Evolutionary conservation across 2,329 filamentous ascomycete genomes (phyloP).

Genomic region (Beauveria varroae): DNA sequence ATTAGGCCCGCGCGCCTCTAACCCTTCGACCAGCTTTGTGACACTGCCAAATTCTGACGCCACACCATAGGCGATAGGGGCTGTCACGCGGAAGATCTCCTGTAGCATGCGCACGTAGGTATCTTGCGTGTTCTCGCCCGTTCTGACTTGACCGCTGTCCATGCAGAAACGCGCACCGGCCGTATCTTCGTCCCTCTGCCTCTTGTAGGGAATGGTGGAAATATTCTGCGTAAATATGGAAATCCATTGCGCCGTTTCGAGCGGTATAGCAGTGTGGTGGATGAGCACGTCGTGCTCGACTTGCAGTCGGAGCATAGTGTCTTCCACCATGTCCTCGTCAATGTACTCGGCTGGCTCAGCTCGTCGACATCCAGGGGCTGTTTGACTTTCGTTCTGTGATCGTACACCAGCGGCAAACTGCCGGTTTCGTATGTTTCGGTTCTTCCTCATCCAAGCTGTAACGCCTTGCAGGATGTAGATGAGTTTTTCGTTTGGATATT

Average conservation of each 20-base stretch:
- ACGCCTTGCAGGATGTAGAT: conserved; percentile 71
- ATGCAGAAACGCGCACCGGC: conserved; percentile 65
- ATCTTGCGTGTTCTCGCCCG: conserved; percentile 57
- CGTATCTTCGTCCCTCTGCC: conserved; percentile 39
- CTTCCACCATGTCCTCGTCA: conserved; percentile 62
- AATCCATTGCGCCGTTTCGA: conserved; percentile 68
- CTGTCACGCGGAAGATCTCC: conserved; percentile 64
- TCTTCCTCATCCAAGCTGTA: conserved; percentile 58
- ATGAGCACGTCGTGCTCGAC: conserved; percentile 59
- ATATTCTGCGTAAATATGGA: conserved; percentile 70
- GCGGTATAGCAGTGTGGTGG: conserved; percentile 54
- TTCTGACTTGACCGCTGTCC: conserved; percentile 67
- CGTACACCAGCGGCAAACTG: conserved; percentile 61
- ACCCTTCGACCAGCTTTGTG: conserved; percentile 47
- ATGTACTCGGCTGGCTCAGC: conserved; percentile 39
- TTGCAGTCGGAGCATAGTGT: conserved; percentile 63
- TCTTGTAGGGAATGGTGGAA: conserved; percentile 65
- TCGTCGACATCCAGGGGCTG: conserved; percentile 30
- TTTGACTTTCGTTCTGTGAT: conserved; percentile 21
- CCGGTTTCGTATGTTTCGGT: conserved; percentile 57
- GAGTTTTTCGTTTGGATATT: conserved; percentile 45
- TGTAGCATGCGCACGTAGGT: conserved; percentile 71
- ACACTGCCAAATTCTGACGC: conserved; percentile 52
- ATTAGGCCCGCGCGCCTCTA: conserved; percentile 51
- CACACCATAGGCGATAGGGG: conserved; percentile 64